These are phyloP conservation scores for Eremochloa ophiuroides DNA, from an alignment of 176 grass and related monocot genomes.

Conservation along the genomic window DNA sequence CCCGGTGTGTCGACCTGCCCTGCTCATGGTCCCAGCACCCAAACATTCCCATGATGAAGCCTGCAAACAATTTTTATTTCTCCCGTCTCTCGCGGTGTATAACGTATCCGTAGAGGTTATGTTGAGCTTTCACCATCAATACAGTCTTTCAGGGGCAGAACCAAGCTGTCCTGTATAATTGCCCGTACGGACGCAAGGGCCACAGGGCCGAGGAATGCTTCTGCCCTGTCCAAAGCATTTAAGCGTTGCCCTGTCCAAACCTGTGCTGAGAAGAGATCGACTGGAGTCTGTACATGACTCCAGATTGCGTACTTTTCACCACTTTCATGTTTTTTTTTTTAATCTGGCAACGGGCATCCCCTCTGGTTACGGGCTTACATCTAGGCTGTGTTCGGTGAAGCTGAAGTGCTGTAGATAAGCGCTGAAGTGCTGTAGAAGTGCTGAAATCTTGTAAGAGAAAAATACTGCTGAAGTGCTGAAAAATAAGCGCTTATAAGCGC, in stretches of 20 bases:
- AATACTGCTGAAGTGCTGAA: too few relatives aligned
- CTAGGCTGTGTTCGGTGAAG: too few relatives aligned
- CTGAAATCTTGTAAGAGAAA: too few relatives aligned
- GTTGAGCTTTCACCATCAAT: constrained; percentile 33
- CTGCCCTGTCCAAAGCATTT: not conserved
- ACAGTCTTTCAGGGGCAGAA: constrained; percentile 1
- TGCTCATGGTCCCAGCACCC: not conserved
- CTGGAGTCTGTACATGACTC: not conserved
- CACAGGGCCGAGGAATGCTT: not conserved
- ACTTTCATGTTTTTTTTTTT: too few relatives aligned
- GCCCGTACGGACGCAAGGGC: not conserved
- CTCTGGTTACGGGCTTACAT: not conserved
- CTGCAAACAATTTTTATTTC: not conserved
- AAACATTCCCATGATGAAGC: not conserved
- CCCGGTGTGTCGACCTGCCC: not conserved
- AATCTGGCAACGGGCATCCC: too few relatives aligned
- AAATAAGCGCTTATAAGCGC: too few relatives aligned
- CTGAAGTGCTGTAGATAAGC: too few relatives aligned
- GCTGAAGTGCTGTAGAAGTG: too few relatives aligned
- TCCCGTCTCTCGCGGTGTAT: not conserved
- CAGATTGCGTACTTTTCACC: not conserved
- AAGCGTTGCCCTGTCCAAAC: too few relatives aligned
- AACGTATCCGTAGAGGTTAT: not conserved
- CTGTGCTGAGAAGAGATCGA: too few relatives aligned
- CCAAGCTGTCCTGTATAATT: constrained; percentile 16